These are phyloP conservation scores for Gnomoniopsis smithogilvyi DNA, from an alignment of 2,329 filamentous ascomycete genomes.

Conservation along the genomic window DNA sequence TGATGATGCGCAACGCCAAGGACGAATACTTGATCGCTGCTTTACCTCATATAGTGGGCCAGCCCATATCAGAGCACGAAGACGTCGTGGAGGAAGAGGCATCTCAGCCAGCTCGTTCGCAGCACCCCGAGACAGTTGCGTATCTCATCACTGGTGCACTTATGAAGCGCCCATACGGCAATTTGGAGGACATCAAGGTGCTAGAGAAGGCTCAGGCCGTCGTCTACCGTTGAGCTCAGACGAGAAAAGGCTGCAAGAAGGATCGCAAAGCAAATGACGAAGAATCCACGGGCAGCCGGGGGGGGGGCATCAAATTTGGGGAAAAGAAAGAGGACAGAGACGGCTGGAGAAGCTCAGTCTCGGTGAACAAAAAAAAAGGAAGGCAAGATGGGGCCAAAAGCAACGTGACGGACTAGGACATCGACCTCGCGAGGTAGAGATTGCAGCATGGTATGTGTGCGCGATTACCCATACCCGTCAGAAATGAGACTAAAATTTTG, in stretches of 20 bases:
- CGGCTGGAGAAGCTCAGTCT: no score
- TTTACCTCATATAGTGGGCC: neutral
- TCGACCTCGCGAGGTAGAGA: no score
- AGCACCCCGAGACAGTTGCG: neutral
- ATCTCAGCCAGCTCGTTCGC: neutral
- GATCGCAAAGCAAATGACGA: no score
- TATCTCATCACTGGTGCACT: neutral
- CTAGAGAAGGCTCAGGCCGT: conserved; percentile 7
- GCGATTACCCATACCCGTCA: no score
- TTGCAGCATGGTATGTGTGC: no score
- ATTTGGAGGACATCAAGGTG: neutral
- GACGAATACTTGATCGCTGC: conserved; percentile 12
- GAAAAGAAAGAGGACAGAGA: no score
- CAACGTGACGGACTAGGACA: no score
- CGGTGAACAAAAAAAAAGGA: no score
- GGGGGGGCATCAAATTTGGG: no score
- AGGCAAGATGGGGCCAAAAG: no score
- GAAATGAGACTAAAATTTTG: no score
- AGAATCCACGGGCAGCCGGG: no score
- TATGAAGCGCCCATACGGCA: neutral
- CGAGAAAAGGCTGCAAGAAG: neutral
- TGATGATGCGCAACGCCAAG: conserved; percentile 11
- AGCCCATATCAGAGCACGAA: neutral
- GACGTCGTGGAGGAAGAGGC: neutral
- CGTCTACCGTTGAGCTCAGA: neutral